phyloP scores from a whole-genome alignment of 2,329 filamentous ascomycete species.

The Rhinocladiella similis region DNA sequence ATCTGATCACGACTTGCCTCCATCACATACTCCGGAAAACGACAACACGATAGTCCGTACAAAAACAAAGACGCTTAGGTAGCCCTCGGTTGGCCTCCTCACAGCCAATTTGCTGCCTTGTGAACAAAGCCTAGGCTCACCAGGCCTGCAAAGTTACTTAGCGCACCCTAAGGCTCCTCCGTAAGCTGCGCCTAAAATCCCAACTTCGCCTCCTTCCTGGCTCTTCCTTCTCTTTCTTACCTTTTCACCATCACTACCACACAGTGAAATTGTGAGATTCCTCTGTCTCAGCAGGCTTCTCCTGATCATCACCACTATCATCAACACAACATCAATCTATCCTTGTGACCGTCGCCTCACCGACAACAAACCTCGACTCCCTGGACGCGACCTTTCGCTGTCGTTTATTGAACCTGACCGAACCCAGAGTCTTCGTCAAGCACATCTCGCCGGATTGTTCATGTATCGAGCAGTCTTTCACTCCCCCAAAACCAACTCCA shows the following conservation, averaged over 20 bases:
- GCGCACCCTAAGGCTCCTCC: not conserved
- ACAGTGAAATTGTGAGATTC: constrained; percentile 15
- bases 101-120: not conserved
- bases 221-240: constrained; percentile 26
- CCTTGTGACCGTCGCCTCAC: not conserved
- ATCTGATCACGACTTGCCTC: no score
- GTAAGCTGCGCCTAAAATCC: not conserved
- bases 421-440: constrained; percentile 8
- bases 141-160: not conserved
- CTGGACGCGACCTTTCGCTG: not conserved
- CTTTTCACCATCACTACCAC: constrained; percentile 19
- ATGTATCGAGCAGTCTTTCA: constrained; percentile 98
- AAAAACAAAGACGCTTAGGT: no score
- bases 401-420: not conserved
- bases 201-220: constrained; percentile 25
- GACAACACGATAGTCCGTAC: no score
- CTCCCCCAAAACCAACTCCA: constrained; percentile 91
- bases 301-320: constrained; percentile 16
- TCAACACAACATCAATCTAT: not conserved
- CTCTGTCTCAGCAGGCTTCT: constrained; percentile 19
- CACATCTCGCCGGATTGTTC: constrained; percentile 62
- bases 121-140: not conserved
- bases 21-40: no score
- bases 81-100: not conserved
- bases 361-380: not conserved